Evolutionary conservation across 805 yeast species (phyloP), one percentile per base, ranked within the genome.

Genomic region (Candida adriatica): DNA sequence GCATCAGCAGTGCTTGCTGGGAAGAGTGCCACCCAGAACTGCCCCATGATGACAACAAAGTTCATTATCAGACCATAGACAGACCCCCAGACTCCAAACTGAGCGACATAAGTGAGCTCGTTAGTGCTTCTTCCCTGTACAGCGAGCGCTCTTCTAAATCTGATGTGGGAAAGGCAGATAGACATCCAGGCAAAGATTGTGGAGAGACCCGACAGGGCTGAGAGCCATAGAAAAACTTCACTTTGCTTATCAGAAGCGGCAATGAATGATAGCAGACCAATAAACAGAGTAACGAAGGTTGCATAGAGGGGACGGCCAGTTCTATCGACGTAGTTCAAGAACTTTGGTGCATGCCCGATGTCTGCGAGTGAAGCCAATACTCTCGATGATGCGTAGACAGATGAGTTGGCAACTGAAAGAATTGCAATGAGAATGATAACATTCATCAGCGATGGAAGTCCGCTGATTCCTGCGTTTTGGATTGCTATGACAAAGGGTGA

Each of bases 401-500:
- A 68, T 8, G 84, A 70, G 47, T 79, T 79, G 38, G 81, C 85
- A 27, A 79, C 86, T 11, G 85, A 77, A 26, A 78, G 50, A 16
- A 76, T 78, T 5, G 86, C 70, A 33, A 79, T 61, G 46, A 79
- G 59, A 39, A 79, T 76, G 29, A 79, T 80, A 8, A 72, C 82
- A 46, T 80, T 80, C 58, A 79, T 64, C 17, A 79, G 70, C 25
- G 72, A 64, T 16, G 83, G 84, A 31, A 77, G 56, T 26, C 77
- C 86, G 23, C 55, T 58, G 39, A 77, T 75, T 36, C 84, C 83
- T 18, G 79, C 80, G 29, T 66, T 62, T 17, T 53, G 61, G 34
- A 79, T 70, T 18, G 88, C 82, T 57, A 81, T 73, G 32, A 80
- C 88, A 45, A 80, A 80, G 9, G 92, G 90, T 10, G 88, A 80